Percentiles rank a stretch among this genome's conserved stretches.
phyloP scores from a whole-genome alignment of 371 early-diverging fungal genomes.

The Catenaria anguillulae region DNA sequence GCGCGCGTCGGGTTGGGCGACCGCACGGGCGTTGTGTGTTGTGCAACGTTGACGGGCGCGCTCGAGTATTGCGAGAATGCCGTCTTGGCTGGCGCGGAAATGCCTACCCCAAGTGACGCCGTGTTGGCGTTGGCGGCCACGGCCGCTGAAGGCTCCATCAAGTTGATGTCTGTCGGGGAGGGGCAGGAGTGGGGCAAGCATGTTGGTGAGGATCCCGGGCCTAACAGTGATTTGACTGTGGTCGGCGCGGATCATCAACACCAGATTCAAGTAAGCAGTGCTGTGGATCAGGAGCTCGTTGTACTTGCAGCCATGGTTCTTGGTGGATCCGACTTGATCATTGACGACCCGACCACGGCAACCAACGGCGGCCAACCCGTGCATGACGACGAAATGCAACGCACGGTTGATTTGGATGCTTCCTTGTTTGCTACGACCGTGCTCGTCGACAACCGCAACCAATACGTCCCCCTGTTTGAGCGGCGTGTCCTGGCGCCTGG shows the following conservation, averaged over 20 bases:
- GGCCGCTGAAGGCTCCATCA: neutral
- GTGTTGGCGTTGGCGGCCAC: neutral
- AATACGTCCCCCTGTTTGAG: conserved; percentile 23
- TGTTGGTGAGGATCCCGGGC: no score
- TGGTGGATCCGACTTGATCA: neutral
- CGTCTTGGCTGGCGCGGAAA: neutral
- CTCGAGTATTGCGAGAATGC: neutral
- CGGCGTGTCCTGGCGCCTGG: conserved; percentile 31
- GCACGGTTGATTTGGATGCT: neutral
- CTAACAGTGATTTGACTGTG: no score
- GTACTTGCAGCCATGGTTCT: neutral
- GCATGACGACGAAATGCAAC: neutral
- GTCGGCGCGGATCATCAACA: no score
- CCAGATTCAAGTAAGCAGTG: no score
- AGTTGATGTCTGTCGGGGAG: neutral
- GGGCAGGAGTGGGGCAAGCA: neutral
- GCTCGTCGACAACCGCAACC: neutral
- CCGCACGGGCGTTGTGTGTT: neutral
- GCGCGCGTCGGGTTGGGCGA: neutral
- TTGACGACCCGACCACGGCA: no score
- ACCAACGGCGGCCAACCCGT: no score
- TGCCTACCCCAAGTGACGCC: neutral
- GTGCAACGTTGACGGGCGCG: neutral
- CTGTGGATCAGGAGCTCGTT: neutral
- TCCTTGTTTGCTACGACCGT: neutral